A percentile compares a stretch with the other conserved stretches of the same genome.
Conservation (phyloP, 2,329 filamentous ascomycete species). For the Metarhizium humberi region DNA sequence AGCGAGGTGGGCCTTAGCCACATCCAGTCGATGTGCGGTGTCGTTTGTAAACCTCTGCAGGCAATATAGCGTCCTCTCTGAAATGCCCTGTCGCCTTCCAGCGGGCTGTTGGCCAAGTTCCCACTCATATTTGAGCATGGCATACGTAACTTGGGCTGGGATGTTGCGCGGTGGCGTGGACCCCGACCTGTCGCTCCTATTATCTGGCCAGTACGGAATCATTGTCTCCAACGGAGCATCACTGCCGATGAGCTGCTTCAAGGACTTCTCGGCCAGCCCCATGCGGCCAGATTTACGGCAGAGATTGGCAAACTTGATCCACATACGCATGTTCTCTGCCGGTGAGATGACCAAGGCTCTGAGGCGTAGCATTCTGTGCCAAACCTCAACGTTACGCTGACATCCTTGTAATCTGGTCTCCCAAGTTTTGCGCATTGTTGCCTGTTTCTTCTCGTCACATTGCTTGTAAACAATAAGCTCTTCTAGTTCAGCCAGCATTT, state of each 20-base stretch:
- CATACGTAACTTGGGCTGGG: conserved; percentile 79
- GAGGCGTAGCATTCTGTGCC: conserved; percentile 96
- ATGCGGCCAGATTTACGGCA: conserved; percentile 94
- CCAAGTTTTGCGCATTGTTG: conserved; percentile 89
- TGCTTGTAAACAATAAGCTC: conserved; percentile 98
- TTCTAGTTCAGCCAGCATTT: conserved; percentile 97
- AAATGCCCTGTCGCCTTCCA: conserved; percentile 31
- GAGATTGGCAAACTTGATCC: conserved; percentile 98
- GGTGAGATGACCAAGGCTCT: conserved; percentile 86
- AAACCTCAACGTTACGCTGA: conserved; percentile 94
- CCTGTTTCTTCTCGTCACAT: conserved; percentile 78
- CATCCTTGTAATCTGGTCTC: conserved; percentile 90
- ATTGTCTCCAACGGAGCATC: conserved; percentile 53
- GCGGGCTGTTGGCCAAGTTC: conserved; percentile 60
- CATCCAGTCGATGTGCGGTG: conserved; percentile 44
- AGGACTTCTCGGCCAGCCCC: conserved; percentile 88
- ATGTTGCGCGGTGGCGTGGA: conserved; percentile 30
- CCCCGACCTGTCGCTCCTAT: conserved; percentile 12
- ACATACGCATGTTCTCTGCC: conserved; percentile 94
- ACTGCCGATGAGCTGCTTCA: conserved; percentile 78
- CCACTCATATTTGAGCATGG: conserved; percentile 97
- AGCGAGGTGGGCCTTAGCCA: conserved; percentile 40
- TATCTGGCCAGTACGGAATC: conserved; percentile 50
- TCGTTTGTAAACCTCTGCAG: conserved; percentile 53
- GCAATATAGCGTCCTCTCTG: conserved; percentile 48